These are phyloP conservation scores for Penicillium palitans DNA, from an alignment of 2,329 filamentous ascomycete species.

Conservation along the genomic window DNA sequence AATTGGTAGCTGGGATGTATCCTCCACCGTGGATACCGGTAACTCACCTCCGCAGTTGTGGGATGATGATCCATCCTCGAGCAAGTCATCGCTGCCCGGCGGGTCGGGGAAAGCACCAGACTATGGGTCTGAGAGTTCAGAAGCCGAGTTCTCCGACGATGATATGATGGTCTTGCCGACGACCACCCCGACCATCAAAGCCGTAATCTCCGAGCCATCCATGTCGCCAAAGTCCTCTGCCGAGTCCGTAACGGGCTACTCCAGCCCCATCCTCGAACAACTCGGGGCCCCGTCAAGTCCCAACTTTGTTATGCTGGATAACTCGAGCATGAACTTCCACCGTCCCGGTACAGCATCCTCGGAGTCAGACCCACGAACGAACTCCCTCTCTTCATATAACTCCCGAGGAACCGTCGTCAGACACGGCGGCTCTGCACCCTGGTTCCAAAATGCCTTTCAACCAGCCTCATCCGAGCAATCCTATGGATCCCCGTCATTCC, in stretches of 20 bases:
- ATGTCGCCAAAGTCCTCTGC: conserved; percentile 25
- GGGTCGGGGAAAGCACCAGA: conserved; percentile 25
- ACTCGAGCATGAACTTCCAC: conserved; percentile 41
- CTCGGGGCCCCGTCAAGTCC: conserved; percentile 43
- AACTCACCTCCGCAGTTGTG: conserved; percentile 42
- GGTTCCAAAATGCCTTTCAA: conserved; percentile 37
- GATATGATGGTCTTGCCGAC: conserved; percentile 36
- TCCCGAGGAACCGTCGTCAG: conserved; percentile 45
- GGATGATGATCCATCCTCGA: conserved; percentile 41
- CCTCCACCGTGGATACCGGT: conserved; percentile 38
- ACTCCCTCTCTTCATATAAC: conserved; percentile 44
- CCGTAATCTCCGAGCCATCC: conserved; percentile 36
- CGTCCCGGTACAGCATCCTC: conserved; percentile 34
- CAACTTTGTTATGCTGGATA: conserved; percentile 32
- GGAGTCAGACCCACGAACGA: conserved; percentile 36
- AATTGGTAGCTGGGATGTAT: conserved; percentile 37
- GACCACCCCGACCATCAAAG: conserved; percentile 40
- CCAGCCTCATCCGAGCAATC: conserved; percentile 36
- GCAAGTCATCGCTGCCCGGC: conserved; percentile 38
- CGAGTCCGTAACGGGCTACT: conserved; percentile 31
- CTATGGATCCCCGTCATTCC: conserved; percentile 40
- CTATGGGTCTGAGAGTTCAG: conserved; percentile 23
- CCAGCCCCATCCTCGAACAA: conserved; percentile 45
- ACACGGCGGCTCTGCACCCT: conserved; percentile 36
- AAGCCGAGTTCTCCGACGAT: conserved; percentile 35